Conservation (phyloP, 495 filamentous ascomycete genomes). For the Hypoxylon intermedium region DNA sequence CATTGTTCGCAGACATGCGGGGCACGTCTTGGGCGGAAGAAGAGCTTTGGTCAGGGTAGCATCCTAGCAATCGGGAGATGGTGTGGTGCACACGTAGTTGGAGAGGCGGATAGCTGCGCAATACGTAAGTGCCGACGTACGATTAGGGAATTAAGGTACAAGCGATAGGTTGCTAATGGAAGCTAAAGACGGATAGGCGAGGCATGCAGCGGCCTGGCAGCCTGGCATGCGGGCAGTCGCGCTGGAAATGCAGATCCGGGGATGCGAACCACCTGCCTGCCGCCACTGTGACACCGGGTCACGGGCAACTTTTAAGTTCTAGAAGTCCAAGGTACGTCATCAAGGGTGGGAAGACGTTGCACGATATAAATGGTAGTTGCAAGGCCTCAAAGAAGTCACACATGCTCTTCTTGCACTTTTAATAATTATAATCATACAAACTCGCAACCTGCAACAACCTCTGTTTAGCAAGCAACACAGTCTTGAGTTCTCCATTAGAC, state of each 20-base stretch:
- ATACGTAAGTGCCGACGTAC: constrained; percentile 26
- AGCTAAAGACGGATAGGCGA: not conserved
- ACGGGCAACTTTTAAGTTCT: constrained; percentile 35
- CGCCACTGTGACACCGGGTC: constrained; percentile 43
- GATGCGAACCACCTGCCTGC: constrained; percentile 35
- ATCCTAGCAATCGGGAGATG: constrained; percentile 12
- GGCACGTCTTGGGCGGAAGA: constrained; percentile 33
- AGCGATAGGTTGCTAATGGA: not conserved
- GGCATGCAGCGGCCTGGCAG: not conserved
- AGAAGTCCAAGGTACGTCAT: constrained; percentile 41
- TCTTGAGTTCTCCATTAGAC: constrained; percentile 3
- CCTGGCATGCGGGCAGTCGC: constrained; percentile 7
- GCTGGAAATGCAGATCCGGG: constrained; percentile 38
- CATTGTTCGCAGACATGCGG: constrained; percentile 60
- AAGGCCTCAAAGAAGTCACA: not conserved
- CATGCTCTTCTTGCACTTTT: constrained; percentile 1
- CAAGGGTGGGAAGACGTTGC: constrained; percentile 28
- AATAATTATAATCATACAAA: not conserved
- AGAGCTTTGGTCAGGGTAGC: constrained; percentile 16
- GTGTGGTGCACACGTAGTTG: not conserved
- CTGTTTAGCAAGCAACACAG: constrained; percentile 6
- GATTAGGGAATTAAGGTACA: not conserved
- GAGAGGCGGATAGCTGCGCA: not conserved
- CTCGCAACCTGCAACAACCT: not conserved
- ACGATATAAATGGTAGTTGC: constrained; percentile 27